Evolutionary conservation across 1,284 basidiomycete genomes (phyloP), one percentile per base, ranked within the genome.

Genomic region (Pterulicium gracile): DNA sequence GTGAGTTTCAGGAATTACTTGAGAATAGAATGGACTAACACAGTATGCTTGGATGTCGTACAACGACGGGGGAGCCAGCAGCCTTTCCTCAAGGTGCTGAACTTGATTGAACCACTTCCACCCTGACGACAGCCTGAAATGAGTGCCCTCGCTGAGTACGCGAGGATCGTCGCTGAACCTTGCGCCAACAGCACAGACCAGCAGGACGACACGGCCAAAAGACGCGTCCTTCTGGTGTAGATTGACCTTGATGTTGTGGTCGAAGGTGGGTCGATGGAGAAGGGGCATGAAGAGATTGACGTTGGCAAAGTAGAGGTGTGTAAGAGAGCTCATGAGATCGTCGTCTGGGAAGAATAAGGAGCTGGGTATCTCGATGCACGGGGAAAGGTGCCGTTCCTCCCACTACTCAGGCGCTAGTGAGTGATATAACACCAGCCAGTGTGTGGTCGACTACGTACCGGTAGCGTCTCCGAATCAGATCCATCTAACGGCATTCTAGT

Each of bases 121-220:
- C 1, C 70, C 70, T 2, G 66, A 64, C 1, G 69, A 69, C 7
- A 10, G 36, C n/a, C 7, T 13, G 15, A 18, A 35, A 48, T 68
- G 66, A 20, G 47, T 48, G 20, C 49, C 47, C 39, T 46, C 47
- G 50, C 50, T 56, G 58, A 68, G 49, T 4, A 73, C 69, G 13
- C 69, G 55, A 1, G 61, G 60, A 53, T 75, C 72, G 49, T 69
- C 60, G 21, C 66, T 59, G 49, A 60, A 70, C 36, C 70, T 58
- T 1, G 69, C 59, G 3, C 67, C 74, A 46, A 71, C 59, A 14
- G 74, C 72, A 49, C 71, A 72, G 0, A 76, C 58, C 48, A 70
- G 57, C 20, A 75, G 53, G 47, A 69, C 66, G 4, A 73, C 64
- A 43, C 62, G 61, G 12, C 64, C 66, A 54, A 75, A 76, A 2